Conservation (phyloP, 352 stramenopile species). For the Albugo candida region DNA sequence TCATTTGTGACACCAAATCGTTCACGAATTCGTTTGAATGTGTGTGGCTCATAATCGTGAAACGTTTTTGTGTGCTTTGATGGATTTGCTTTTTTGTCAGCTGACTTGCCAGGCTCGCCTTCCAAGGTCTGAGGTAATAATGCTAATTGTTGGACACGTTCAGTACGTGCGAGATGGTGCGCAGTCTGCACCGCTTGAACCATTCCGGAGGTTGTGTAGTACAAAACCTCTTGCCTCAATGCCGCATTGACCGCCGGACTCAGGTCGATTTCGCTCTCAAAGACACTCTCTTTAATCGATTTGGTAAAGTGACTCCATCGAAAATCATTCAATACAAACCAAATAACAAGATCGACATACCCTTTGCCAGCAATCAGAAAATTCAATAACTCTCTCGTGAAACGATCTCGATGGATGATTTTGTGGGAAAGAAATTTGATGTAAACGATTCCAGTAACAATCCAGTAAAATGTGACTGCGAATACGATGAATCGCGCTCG, state of each 20-base stretch:
- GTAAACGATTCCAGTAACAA: conserved; percentile 61
- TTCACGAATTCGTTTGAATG: conserved; percentile 79
- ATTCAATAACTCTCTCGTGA: conserved; percentile 45
- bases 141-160: conserved; percentile 68
- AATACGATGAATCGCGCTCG: conserved; percentile 75
- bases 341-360: conserved; percentile 79
- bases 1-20: conserved; percentile 73
- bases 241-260: conserved; percentile 79
- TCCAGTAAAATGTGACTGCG: conserved; percentile 76
- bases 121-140: conserved; percentile 55
- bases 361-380: conserved; percentile 76
- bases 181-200: conserved; percentile 71
- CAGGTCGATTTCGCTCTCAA: conserved; percentile 60
- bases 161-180: conserved; percentile 42
- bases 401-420: conserved; percentile 22
- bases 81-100: conserved; percentile 54
- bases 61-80: conserved; percentile 70
- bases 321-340: conserved; percentile 78
- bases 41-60: conserved; percentile 73
- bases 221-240: conserved; percentile 71
- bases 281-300: conserved; percentile 23
- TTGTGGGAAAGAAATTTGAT: conserved; percentile 53
- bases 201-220: conserved; percentile 81
- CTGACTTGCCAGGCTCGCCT: conserved; percentile 11
- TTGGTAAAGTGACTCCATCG: conserved; percentile 54